These are phyloP conservation scores for Penicillium sp. DNA, from an alignment of 2,329 filamentous ascomycete species.

Conservation along the genomic window DNA sequence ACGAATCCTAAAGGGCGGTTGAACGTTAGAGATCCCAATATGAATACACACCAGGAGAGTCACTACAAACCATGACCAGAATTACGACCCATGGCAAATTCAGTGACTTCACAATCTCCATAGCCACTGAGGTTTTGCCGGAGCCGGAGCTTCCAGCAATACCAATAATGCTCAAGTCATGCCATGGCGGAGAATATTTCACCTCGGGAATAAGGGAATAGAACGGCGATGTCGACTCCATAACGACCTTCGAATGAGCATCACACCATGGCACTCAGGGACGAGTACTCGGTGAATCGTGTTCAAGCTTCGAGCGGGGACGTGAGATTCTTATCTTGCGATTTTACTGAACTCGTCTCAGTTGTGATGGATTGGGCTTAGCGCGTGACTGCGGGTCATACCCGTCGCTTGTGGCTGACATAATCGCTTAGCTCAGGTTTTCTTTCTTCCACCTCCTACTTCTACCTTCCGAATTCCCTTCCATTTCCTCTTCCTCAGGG, in stretches of 20 bases:
- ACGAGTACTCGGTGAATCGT: not conserved
- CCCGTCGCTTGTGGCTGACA: conserved; percentile 27
- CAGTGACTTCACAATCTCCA: conserved; percentile 82
- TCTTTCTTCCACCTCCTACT: conserved; percentile 17
- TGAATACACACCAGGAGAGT: not conserved
- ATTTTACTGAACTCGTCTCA: conserved; percentile 11
- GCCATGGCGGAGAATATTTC: conserved; percentile 92
- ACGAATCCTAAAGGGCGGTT: conserved; percentile 66
- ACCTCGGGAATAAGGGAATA: conserved; percentile 40
- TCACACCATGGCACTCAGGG: conserved; percentile 4
- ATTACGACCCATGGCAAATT: conserved; percentile 98
- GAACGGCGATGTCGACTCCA: conserved; percentile 37
- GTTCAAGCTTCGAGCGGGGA: not conserved
- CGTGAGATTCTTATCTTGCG: not conserved
- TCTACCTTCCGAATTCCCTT: conserved; percentile 15
- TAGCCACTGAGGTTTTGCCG: conserved; percentile 86
- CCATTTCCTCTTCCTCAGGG: conserved; percentile 18
- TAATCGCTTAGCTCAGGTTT: conserved; percentile 17
- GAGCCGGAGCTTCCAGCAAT: conserved; percentile 94
- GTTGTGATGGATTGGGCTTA: conserved; percentile 21
- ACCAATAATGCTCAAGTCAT: conserved; percentile 91
- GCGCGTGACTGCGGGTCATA: conserved; percentile 17
- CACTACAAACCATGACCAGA: conserved; percentile 71
- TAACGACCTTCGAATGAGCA: conserved; percentile 10
- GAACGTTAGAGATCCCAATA: conserved; percentile 14